These are phyloP conservation scores for Fusarium multiceps DNA, from an alignment of 2,329 filamentous ascomycete species.

Conservation along the genomic window DNA sequence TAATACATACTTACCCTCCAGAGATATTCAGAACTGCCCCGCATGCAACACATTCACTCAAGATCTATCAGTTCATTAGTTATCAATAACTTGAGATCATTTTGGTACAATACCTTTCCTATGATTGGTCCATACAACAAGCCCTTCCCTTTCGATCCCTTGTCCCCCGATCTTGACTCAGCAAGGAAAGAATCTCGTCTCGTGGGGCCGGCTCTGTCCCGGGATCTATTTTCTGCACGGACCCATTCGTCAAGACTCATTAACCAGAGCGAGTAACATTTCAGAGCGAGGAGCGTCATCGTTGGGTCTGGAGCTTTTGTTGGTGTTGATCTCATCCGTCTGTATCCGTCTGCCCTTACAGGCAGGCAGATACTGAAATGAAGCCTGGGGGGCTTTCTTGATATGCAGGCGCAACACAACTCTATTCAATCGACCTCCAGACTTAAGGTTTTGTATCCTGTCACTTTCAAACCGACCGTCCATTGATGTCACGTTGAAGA, in stretches of 20 bases:
- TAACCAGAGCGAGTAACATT: constrained; percentile 8
- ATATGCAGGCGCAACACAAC: background rate
- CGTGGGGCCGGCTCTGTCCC: constrained; percentile 24
- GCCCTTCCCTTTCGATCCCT: constrained; percentile 18
- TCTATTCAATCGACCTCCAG: background rate
- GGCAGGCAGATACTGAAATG: background rate
- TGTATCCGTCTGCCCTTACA: background rate
- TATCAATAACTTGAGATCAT: constrained; percentile 25
- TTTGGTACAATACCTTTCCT: constrained; percentile 30
- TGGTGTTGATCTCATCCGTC: constrained; percentile 17
- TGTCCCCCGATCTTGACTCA: constrained; percentile 41
- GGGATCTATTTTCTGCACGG: constrained; percentile 37
- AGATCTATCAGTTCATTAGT: constrained; percentile 27
- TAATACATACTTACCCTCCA: constrained; percentile 17
- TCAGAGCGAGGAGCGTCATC: constrained; percentile 31
- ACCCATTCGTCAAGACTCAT: constrained; percentile 29
- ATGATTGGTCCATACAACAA: constrained; percentile 38
- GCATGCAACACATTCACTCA: constrained; percentile 15
- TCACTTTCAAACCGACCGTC: constrained; percentile 22
- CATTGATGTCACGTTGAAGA: constrained; percentile 14
- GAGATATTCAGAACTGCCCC: background rate
- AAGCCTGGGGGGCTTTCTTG: constrained; percentile 10
- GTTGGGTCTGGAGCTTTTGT: constrained; percentile 27
- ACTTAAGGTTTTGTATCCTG: constrained; percentile 1
- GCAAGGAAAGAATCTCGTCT: constrained; percentile 15